phyloP scores from a whole-genome alignment of 1,139 yeast species.

The Lodderomyces beijingensis region DNA sequence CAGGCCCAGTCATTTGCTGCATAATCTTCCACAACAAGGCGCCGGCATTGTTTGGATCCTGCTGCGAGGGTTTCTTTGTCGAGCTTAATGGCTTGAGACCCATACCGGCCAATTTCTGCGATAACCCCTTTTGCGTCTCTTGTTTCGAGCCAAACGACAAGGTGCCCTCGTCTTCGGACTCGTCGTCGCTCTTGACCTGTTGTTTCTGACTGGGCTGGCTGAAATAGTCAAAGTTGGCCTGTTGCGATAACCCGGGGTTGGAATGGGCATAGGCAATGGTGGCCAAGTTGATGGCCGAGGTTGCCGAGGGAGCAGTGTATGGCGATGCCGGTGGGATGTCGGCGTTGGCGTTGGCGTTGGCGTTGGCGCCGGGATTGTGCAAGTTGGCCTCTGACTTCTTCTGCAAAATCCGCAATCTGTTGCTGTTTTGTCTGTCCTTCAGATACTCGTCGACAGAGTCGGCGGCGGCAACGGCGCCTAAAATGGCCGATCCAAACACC shows the following conservation, averaged over 20 bases:
- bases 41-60: conserved; percentile 23
- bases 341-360: too few species aligned
- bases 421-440: conserved; percentile 30
- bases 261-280: conserved; percentile 45
- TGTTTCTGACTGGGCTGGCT: conserved; percentile 24
- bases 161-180: conserved; percentile 42
- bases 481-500: conserved; percentile 88
- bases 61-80: conserved; percentile 6
- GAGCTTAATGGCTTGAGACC: conserved; percentile 37
- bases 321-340: conserved; percentile 40
- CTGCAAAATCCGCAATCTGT: conserved; percentile 35
- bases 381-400: conserved; percentile 31
- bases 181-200: conserved; percentile 10
- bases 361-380: conserved; percentile 11
- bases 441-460: conserved; percentile 43
- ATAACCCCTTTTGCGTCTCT: conserved; percentile 46
- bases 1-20: conserved; percentile 81
- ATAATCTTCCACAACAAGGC: conserved; percentile 79
- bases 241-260: conserved; percentile 23
- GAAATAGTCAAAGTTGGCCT: conserved; percentile 46
- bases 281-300: conserved; percentile 57
- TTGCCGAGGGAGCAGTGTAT: conserved; percentile 71
- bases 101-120: conserved; percentile 34
- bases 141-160: conserved; percentile 58
- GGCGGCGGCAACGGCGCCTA: conserved; percentile 91